Base-by-base conservation (phyloP, 139 green algal genomes). In the Volvox africanus region DNA sequence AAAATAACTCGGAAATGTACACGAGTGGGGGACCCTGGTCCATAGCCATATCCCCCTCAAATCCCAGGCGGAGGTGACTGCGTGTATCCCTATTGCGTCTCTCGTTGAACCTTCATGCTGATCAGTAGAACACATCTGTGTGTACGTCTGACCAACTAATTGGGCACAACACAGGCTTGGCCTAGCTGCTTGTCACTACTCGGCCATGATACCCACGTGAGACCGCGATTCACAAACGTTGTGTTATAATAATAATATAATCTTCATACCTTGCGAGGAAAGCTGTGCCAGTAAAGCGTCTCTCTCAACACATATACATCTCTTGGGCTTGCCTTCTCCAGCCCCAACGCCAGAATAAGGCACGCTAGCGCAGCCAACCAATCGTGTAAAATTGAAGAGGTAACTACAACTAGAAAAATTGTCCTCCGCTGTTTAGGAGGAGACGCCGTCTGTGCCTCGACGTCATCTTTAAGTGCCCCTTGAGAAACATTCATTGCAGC, bases 241-340 rank as follows among this genome's bases (percentile, higher is more conserved):
- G 5, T 30, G 28, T 20, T 12, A 5, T n/a, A n/a, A n/a, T n/a
- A n/a, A n/a, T n/a, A n/a, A n/a, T n/a, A 19, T 26, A 33, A 80
- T 44, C 71, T 62, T 61, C 86, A 36, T 85, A 65, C 36, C 71
- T 88, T 69, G 76, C 82, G 61, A 6, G 93, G 93, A 61, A 92
- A 95, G 65, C 55, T 89, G 65, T 95, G 93, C 35, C 71, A 37
- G 87, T 92, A 94, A 1, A 92, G 67, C 0, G 79, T 92, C 0
- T 92, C 80, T 65, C 68, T 71, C 1, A 89, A 61, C 1, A 92
- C 62, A 67, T 92, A 92, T 30, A 32, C 32, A 19, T 37, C 1
- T 2, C 83, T 17, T 3, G 68, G 83, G 35, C 30, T 80, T 3
- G 83, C 83, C 67, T 80, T 80, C 14, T 88, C 83, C 5, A 88